Base-by-base conservation (phyloP, 208 protist genomes). In the Leishmania turanica region DNA sequence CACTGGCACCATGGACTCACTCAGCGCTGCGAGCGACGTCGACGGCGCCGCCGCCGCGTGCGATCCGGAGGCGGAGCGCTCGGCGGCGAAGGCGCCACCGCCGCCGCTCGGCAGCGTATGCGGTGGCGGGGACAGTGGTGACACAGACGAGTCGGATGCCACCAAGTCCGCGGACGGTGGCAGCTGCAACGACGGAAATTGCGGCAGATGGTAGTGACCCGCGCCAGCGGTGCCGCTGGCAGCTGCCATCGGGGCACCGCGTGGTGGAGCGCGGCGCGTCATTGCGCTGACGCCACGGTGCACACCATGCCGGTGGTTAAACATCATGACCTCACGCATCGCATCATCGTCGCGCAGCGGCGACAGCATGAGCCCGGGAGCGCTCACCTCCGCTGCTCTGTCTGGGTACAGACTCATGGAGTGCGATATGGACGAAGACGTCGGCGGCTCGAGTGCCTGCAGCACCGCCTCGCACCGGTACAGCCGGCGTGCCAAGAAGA, bases 381-480 rank as follows among this genome's bases (percentile, higher is more conserved):
- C 34, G 17, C 47, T 34, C 37, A n/a, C 58, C 19, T 40, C 60
- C 4, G 60, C 81, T 7, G 27, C 70, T 45, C 54, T 53, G 13
- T 60, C 70, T 15, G n/a, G 13, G 11, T 74, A 49, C 8, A 45
- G 3, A 31, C 54, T 24, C 81, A 77, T 64, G 2, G 31, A 56
- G 15, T 54, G 69, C 11, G 37, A 54, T n/a, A 54, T 31, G n/a
- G n/a, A 15, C 45, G n/a, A 49, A 31, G 40, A 53, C 62, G 64
- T 53, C 13, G 64, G 56, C 2, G 47, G 49, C 19, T 65, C 47
- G 62, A 82, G 72, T 13, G 54, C 42, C 11, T 81, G 82, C 72
- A 85, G 77, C 5, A 82, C 77, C 9, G 21, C 17, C 37, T 85
- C 77, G 53, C 82, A 85, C 4, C 78, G 77, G 78, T 81, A 81